Evolutionary conservation across 495 filamentous ascomycete genomes (phyloP), one percentile per base, ranked within the genome.

Genomic region (Podospora bellae-mahoneyi): DNA sequence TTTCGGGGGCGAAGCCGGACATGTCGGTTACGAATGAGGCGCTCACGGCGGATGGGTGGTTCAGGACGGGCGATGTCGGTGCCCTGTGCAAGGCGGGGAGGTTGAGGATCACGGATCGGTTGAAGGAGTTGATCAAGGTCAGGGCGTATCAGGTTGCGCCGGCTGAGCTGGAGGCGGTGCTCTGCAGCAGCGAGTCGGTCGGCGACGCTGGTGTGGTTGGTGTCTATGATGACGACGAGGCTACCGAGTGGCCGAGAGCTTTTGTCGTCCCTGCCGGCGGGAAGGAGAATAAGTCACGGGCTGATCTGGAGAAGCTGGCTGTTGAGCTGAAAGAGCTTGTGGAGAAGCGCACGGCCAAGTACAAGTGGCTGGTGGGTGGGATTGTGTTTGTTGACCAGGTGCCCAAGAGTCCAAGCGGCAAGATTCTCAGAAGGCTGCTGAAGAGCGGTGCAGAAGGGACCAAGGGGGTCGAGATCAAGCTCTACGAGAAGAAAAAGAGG

Each of bases 111-210:
- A 88, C 87, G 1, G 92, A 93, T 61, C 83, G 92, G 0, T 88
- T 94, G 65, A 92, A 92, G 80, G 89, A 91, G 77, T 83, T 91
- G 81, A 91, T 92, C 74, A 91, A 92, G 74, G 89, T 91, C 23
- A 90, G 90, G 68, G 90, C 88, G 4, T 87, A 89, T 67, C 86
- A 83, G 23, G 89, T 92, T 34, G 89, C 88, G 59, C 90, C 89
- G 0, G 89, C 88, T 0, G 90, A 91, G 75, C 76, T 92, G 2
- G 89, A 92, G 72, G 88, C 89, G 66, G 81, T 62, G 84, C 86
- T 19, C 85, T 92, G 75, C 64, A 76, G 75, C 18, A 77, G 88
- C 34, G 83, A 83, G 0, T 78, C 90, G 23, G 71, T 80, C n/a
- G 87, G 88, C 65, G 84, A 87, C 4, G 87, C 86, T 2, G 90